phyloP scores from a whole-genome alignment of 2,329 filamentous ascomycete genomes.

The Hypoxylon sp. region DNA sequence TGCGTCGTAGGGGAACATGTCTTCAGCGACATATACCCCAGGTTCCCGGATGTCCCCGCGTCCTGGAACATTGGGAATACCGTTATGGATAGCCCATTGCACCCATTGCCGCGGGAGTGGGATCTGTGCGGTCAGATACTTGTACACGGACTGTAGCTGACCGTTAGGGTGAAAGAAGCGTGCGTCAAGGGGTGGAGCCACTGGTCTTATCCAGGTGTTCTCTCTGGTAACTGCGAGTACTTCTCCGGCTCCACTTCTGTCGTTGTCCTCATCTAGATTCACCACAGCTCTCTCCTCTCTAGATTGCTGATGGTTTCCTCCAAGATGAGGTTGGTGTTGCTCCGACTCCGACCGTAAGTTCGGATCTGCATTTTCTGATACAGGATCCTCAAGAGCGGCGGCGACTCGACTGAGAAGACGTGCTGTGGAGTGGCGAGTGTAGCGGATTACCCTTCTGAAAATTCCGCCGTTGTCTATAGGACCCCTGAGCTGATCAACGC shows the following conservation, averaged over 20 bases:
- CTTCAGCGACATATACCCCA: conserved; percentile 32
- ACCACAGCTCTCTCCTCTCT: background rate
- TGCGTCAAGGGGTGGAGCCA: conserved; percentile 32
- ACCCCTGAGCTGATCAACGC: background rate
- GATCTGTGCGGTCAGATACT: conserved; percentile 43
- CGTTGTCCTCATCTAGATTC: background rate
- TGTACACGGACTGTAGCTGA: conserved; percentile 32
- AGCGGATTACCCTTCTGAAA: conserved; percentile 5
- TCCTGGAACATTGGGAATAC: conserved; percentile 21
- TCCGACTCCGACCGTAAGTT: background rate
- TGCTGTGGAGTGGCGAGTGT: conserved; percentile 4
- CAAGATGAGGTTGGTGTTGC: background rate
- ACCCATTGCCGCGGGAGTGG: conserved; percentile 41
- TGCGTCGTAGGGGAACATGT: conserved; percentile 36
- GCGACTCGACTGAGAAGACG: conserved; percentile 11
- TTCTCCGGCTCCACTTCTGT: background rate
- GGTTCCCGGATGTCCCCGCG: conserved; percentile 31
- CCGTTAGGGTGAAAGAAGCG: conserved; percentile 45
- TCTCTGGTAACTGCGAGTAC: background rate
- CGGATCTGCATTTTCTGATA: background rate
- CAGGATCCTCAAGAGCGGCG: conserved; percentile 1
- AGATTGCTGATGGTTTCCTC: background rate
- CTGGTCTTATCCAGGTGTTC: conserved; percentile 2
- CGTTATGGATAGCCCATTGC: conserved; percentile 33
- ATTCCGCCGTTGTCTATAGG: conserved; percentile 9